Percentiles rank a stretch among this genome's conserved stretches.
Conservation (phyloP, 345 rosid species). For the Crucihimalaya himalaica region DNA sequence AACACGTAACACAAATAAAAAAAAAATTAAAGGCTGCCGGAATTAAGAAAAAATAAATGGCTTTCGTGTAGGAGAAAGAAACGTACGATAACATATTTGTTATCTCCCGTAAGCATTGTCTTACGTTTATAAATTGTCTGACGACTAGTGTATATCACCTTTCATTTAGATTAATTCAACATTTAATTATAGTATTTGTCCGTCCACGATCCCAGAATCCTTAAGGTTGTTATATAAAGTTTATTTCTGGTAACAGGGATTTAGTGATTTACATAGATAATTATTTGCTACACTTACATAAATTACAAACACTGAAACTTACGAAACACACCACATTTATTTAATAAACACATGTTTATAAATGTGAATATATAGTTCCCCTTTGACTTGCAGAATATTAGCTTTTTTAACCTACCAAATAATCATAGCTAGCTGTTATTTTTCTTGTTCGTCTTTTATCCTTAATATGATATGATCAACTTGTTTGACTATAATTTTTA, state of each 20-base stretch:
- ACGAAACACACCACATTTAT: not conserved
- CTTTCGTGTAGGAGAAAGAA: slow-evolving; percentile 8
- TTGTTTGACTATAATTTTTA: no score
- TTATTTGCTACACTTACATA: not conserved
- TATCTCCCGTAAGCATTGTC: slow-evolving; percentile 18
- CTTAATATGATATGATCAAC: no score
- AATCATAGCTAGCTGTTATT: no score
- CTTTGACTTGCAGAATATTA: not conserved
- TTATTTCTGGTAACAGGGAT: not conserved
- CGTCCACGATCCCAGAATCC: not conserved
- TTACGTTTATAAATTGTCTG: slow-evolving; percentile 7
- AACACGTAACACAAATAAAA: not conserved
- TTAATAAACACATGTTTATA: not conserved
- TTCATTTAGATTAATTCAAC: slow-evolving; percentile 13
- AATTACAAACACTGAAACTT: not conserved
- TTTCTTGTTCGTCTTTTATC: no score
- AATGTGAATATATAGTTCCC: not conserved
- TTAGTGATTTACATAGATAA: not conserved
- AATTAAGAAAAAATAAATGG: not conserved
- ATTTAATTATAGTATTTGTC: not conserved
- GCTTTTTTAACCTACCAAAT: no score
- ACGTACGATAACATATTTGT: slow-evolving; percentile 4
- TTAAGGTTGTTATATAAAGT: not conserved
- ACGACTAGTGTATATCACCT: not conserved
- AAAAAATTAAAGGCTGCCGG: not conserved